phyloP scores from a whole-genome alignment of 106 monocot species.

The Phalaenopsis aphrodite region DNA sequence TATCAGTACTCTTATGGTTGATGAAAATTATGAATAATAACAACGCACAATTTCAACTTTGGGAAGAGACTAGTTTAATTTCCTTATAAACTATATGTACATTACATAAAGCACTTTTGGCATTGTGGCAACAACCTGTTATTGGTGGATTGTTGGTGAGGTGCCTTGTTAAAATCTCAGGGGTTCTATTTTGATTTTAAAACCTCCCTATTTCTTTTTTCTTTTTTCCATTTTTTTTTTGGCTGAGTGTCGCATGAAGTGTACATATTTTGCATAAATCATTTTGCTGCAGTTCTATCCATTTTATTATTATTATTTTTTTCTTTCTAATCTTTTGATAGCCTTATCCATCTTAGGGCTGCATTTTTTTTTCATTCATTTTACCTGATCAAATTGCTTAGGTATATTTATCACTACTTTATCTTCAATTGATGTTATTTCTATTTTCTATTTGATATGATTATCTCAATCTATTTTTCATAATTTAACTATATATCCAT shows the following conservation, averaged over 20 bases:
- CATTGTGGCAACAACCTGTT: background rate
- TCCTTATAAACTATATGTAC: background rate
- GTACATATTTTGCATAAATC: background rate
- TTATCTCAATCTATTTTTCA: no score
- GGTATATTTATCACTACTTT: no score
- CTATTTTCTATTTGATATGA: no score
- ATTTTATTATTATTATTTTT: background rate
- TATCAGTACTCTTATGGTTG: background rate
- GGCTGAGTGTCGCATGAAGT: no score
- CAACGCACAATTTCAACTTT: background rate
- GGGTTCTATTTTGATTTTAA: no score
- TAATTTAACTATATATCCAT: no score
- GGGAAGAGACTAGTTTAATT: background rate
- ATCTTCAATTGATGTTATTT: no score
- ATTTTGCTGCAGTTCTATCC: background rate
- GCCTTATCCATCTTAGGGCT: background rate
- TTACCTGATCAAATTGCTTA: no score
- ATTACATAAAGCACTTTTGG: background rate
- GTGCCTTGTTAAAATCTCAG: no score
- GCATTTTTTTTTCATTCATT: background rate
- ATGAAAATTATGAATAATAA: background rate
- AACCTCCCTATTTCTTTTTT: no score
- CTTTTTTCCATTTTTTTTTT: no score
- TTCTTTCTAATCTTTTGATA: background rate
- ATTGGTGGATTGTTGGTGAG: background rate